A percentile compares a stretch with the other conserved stretches of the same genome.
Conservation (phyloP, 805 yeast genomes). For the Henningerozyma blattae region DNA sequence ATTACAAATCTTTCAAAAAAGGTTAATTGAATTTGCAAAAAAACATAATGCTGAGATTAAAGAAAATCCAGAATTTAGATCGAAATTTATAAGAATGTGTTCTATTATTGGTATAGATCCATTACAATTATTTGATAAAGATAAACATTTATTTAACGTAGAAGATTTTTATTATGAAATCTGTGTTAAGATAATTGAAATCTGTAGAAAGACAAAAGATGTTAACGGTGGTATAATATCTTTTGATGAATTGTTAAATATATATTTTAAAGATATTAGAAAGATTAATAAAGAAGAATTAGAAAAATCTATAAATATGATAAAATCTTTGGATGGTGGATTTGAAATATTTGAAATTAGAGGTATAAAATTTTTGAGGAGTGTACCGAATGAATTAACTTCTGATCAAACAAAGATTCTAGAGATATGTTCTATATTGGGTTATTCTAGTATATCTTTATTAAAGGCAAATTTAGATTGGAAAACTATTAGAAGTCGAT, state of each 20-base stretch:
- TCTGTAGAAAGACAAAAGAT: constrained; percentile 56
- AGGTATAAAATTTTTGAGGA: constrained; percentile 44
- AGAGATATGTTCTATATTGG: constrained; percentile 67
- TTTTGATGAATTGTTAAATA: constrained; percentile 35
- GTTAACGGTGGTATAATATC: constrained; percentile 76
- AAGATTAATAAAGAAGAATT: constrained; percentile 45
- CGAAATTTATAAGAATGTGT: constrained; percentile 67
- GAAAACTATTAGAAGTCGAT: constrained; percentile 48
- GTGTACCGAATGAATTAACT: constrained; percentile 51
- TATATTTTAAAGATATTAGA: constrained; percentile 14
- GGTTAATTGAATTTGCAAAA: constrained; percentile 60
- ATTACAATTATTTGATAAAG: constrained; percentile 28
- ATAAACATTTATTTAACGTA: constrained; percentile 20
- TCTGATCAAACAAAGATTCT: constrained; percentile 60
- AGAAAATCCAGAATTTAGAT: constrained; percentile 50
- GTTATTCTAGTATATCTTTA: constrained; percentile 54
- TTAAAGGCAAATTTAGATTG: constrained; percentile 68
- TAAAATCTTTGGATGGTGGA: constrained; percentile 58
- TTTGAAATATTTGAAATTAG: constrained; percentile 45
- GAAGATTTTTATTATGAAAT: constrained; percentile 54
- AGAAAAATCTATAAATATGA: constrained; percentile 37
- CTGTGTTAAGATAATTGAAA: constrained; percentile 63
- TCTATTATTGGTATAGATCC: constrained; percentile 79
- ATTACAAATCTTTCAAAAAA: constrained; percentile 62
- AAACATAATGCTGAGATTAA: constrained; percentile 60